Evolutionary conservation across 2,329 filamentous ascomycete genomes (phyloP).

Genomic region (Sporothrix phasma): DNA sequence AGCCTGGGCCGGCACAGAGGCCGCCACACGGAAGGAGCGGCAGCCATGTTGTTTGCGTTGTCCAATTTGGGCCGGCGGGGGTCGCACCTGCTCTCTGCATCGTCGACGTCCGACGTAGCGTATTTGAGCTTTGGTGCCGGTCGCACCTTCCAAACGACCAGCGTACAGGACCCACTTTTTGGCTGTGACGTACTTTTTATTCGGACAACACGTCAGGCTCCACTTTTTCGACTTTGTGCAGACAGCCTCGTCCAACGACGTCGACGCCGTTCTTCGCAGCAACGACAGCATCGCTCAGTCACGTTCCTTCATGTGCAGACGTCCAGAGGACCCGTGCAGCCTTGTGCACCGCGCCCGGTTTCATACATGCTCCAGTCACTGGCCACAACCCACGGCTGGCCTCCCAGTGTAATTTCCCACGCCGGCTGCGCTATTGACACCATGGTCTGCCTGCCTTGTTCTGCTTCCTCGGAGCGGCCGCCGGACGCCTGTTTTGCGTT

Average conservation of each 20-base stretch:
- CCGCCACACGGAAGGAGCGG: not conserved
- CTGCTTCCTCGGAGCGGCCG: conserved; percentile 13
- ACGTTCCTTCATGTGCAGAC: not conserved
- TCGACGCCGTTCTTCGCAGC: no score
- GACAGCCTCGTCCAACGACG: not conserved
- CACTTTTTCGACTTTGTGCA: no score
- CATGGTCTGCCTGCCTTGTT: not conserved
- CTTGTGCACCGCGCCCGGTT: no score
- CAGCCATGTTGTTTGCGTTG: not conserved
- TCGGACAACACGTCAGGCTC: no score
- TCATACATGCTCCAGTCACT: conserved; percentile 18
- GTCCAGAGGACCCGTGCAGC: no score
- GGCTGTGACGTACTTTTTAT: not conserved
- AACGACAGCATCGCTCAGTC: no score
- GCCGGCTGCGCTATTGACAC: conserved; percentile 24
- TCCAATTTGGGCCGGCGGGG: not conserved
- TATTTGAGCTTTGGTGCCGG: no score
- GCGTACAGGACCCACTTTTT: not conserved
- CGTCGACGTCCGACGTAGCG: not conserved
- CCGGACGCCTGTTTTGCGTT: no score
- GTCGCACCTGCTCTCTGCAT: not conserved
- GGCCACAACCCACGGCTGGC: conserved; percentile 20
- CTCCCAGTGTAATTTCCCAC: conserved; percentile 20
- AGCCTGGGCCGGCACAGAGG: not conserved
- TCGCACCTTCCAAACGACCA: no score